These are phyloP conservation scores for Rusavskia elegans DNA, from an alignment of 495 filamentous ascomycete species.

Conservation along the genomic window DNA sequence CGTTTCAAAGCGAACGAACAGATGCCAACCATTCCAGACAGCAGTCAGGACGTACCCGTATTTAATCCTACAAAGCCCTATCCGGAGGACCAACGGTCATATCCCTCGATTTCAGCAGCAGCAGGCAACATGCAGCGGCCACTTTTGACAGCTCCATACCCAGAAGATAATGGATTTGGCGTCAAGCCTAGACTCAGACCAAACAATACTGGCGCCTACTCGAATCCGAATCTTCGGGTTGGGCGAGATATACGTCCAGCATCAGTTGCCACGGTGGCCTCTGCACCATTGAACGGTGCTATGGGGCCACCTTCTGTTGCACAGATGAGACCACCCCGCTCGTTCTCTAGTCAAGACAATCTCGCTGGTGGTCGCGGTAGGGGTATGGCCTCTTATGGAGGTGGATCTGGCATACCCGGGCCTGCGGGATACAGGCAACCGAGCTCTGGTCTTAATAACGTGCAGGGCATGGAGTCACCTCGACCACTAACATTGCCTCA, in stretches of 20 bases:
- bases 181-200: constrained; percentile 6
- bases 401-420: constrained; percentile 20
- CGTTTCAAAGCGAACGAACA: constrained; percentile 37
- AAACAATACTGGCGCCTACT: constrained; percentile 2
- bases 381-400: constrained; percentile 4
- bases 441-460: constrained; percentile 17
- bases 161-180: constrained; percentile 22
- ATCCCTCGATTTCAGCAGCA: constrained; percentile 37
- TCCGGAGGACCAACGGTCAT: constrained; percentile 20
- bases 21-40: constrained; percentile 37
- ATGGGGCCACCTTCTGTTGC: background rate
- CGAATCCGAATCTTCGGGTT: constrained; percentile 53
- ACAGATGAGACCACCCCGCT: constrained; percentile 3
- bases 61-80: constrained; percentile 30
- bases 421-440: constrained; percentile 27
- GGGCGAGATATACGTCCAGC: constrained; percentile 35
- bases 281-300: background rate
- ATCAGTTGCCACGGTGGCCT: constrained; percentile 14
- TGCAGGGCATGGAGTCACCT: constrained; percentile 2
- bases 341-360: constrained; percentile 5
- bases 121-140: constrained; percentile 28
- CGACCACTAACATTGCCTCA: constrained; percentile 1
- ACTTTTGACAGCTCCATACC: constrained; percentile 32
- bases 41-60: constrained; percentile 53
- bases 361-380: constrained; percentile 13